phyloP scores from a whole-genome alignment of 768 basidiomycete species.

The Mycena galopus region DNA sequence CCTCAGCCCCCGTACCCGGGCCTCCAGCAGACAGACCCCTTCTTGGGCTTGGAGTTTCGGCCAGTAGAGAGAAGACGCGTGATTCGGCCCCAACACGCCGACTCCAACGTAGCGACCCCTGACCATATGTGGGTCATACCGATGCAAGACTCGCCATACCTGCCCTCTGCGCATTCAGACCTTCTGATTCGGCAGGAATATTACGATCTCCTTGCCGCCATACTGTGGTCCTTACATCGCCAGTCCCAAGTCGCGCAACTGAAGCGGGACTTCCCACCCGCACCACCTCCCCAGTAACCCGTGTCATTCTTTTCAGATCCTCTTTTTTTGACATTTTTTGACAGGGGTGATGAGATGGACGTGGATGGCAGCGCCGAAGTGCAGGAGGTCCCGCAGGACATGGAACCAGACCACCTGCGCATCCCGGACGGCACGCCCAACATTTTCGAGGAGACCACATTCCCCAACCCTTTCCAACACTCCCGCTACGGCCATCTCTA shows the following conservation, averaged over 20 bases:
- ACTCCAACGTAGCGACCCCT: slow-evolving; percentile 7
- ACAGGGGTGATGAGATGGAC: neutral
- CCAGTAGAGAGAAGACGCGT: slow-evolving; percentile 15
- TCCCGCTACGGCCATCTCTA: neutral
- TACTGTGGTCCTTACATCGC: slow-evolving; percentile 7
- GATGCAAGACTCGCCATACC: neutral
- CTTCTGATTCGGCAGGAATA: slow-evolving; percentile 15
- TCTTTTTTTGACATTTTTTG: neutral
- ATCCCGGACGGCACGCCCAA: neutral
- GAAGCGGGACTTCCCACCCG: slow-evolving; percentile 2
- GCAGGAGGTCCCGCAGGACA: neutral
- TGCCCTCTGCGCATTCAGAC: slow-evolving; percentile 1
- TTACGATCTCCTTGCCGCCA: slow-evolving; percentile 3
- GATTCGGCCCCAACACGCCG: slow-evolving; percentile 5
- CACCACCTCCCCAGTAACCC: neutral
- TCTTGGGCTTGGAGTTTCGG: no score
- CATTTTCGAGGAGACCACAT: slow-evolving; percentile 5
- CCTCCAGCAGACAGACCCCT: no score
- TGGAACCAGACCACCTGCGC: neutral
- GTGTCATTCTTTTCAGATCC: neutral
- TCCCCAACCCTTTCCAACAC: slow-evolving; percentile 14
- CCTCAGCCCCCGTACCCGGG: no score
- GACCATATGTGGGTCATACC: slow-evolving; percentile 10
- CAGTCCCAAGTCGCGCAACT: slow-evolving; percentile 9
- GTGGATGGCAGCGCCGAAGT: no score